Base-by-base conservation (phyloP, 371 early-diverging fungal genomes). In the Saksenaea vasiformis region DNA sequence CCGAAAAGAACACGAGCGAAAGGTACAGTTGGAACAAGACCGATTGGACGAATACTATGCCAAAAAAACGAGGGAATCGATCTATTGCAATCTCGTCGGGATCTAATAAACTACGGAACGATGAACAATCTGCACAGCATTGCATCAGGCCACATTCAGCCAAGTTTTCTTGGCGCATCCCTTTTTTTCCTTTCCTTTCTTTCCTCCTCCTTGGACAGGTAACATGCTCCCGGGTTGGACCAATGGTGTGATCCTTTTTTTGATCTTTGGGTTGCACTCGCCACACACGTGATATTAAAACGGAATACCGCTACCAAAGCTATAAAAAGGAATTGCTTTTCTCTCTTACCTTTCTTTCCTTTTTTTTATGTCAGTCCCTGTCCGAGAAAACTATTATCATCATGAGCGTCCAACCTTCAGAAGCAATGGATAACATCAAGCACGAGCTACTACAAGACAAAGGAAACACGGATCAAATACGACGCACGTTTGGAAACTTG, bases 351-450 rank as follows among this genome's bases (percentile, higher is more conserved):
- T n/a, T 39, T 11, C 11, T 47, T 47, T 22, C 24, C 51, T 47
- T 22, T 47, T 47, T 10, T 26, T 47, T 22, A n/a, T 10, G 10
- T 47, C 51, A 22, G 22, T 19, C 51, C 22, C 10, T 22, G 3
- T 22, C 11, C n/a, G 8, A 47, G 3, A 22, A 2, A 47, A 88
- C 87, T 75, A 91, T 91, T 64, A 91, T 90, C 66, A 90, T 92
- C 64, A 87, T 96, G 54, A 95, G 95, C 77, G 95, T 95, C 51
- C 93, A 95, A 79, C 80, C 88, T 19, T 80, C 85, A 26, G 95
- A 95, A 75, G 88, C 91, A 63, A 95, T 95, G 66, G 93, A 92
- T 56, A 90, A 92, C 70, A 93, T 94, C 70, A 95, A 95, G 85
- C 62, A 71, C 54, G 94, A 94, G 86, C 95, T 95, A 19, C 1